Evolutionary conservation across 2,329 filamentous ascomycete species (phyloP), one percentile per base, ranked within the genome.

Genomic region (Trichoderma gracile): DNA sequence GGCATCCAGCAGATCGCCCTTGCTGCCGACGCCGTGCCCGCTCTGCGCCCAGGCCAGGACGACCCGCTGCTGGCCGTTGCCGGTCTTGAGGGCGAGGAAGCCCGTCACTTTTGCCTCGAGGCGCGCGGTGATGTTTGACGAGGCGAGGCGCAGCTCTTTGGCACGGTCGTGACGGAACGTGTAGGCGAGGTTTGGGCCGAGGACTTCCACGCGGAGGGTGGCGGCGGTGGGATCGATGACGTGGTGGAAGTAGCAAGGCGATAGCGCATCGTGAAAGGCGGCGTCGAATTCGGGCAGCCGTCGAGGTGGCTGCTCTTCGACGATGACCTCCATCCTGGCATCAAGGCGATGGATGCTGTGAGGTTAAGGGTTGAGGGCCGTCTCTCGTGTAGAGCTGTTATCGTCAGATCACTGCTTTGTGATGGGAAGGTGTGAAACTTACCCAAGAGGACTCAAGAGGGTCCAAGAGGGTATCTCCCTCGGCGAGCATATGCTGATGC

Each of bases 11-110:
- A 75, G 2, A 23, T 78, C 76, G 3, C 76, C 75, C 0, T 19
- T 53, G 0, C 38, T 38, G 3, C 75, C 71, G 2, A 65, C 40
- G 0, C 74, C 75, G 57, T 78, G 74, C 1, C 76, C 76, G 53
- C 73, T 75, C 63, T 77, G 71, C 1, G 76, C 74, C 52, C 73
- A 73, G 0, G 72, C 70, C 10, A 78, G 61, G 33, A 78, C 68
- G 9, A 70, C 64, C 8, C 73, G 70, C 5, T 68, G 55, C 5
- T 65, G 50, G n/a, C 42, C 61, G 2, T 50, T 27, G 2, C 63
- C 59, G 1, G 54, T 49, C 1, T 69, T 66, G 2, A 77, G 68
- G 21, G 71, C 65, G 23, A 77, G 65, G 56, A 77, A 78, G 1
- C 76, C 76, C 0, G 69, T 68, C 0, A 75, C 77, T 46, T 77